Base-by-base conservation (phyloP, 192 early-diverging fungal species). In the Coemansia pectinata region DNA sequence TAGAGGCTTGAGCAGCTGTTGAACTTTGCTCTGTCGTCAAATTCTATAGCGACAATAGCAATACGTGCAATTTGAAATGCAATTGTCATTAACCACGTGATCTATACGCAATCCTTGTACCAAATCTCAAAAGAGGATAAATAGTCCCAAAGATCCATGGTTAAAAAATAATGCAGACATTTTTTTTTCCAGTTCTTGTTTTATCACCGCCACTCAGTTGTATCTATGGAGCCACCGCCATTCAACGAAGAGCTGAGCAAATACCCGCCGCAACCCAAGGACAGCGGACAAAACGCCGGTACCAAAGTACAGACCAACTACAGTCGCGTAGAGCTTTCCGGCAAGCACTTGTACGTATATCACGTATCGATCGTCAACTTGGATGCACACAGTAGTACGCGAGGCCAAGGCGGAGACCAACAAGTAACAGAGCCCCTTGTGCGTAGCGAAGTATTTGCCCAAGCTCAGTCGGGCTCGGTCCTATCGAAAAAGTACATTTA, bases 271-370 rank as follows among this genome's bases (percentile, higher is more conserved):
- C 53, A 52, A 14, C 52, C 36, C 38, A 17, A 7, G 5, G 36
- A 64, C 33, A 34, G 14, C 12, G 8, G 12, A 12, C 12, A 29
- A 33, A 38, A 15, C 0, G 2, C 6, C 23, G 23, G 66, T 19
- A 44, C 31, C 59, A 5, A 62, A 14, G 73, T 75, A 1, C 61
- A 65, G 21, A 48, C 61, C 11, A 75, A 75, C 66, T 71, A 58
- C 55, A 48, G 52, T 36, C 62, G 44, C 4, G 44, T 72, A 5
- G 19, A 62, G 6, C 21, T 71, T 4, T 3, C 9, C 3, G 50
- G 19, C 31, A 75, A 80, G 58, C 63, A 66, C 57, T 38, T 80
- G 1, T 53, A 80, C 67, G 78, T 80, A 4, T 80, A 80, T 63
- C 27, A 55, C 0, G 66, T 80, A 9, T 69, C 68, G 15, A 72